Conservation (phyloP, 2,329 filamentous ascomycete genomes). For the Aspergillus sp. region DNA sequence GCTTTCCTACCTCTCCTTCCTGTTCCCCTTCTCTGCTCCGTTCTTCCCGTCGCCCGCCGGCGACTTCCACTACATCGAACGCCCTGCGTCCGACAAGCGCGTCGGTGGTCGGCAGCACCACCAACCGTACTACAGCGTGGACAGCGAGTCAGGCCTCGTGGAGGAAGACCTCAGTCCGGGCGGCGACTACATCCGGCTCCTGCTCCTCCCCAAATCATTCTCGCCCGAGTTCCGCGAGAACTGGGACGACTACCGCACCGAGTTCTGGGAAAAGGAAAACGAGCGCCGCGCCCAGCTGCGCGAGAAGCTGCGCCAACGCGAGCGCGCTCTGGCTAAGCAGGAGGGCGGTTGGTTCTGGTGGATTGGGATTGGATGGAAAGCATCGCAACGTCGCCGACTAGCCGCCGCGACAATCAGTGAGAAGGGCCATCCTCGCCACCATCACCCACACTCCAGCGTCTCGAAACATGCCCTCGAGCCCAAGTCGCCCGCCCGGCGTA, state of each 20-base stretch:
- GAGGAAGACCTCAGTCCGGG: conserved; percentile 90
- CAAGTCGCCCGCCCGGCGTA: conserved; percentile 29
- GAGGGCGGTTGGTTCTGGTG: conserved; percentile 81
- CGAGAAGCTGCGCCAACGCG: conserved; percentile 65
- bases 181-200: conserved; percentile 86
- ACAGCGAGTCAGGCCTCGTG: conserved; percentile 61
- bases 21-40: conserved; percentile 69
- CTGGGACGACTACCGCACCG: conserved; percentile 90
- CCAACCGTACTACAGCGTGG: conserved; percentile 53
- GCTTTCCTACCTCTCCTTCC: conserved; percentile 69
- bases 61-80: conserved; percentile 78
- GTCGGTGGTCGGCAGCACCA: conserved; percentile 33
- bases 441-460: conserved; percentile 28
- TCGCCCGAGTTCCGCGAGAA: conserved; percentile 92
- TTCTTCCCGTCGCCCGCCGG: conserved; percentile 64
- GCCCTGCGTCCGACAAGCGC: conserved; percentile 43
- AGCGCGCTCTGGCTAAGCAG: conserved; percentile 66
- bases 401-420: conserved; percentile 27
- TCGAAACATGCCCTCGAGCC: conserved; percentile 29
- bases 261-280: conserved; percentile 98
- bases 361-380: conserved; percentile 59
- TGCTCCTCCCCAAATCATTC: conserved; percentile 91
- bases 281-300: conserved; percentile 76
- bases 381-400: conserved; percentile 30
- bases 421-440: conserved; percentile 28